Evolutionary conservation across 495 filamentous ascomycete genomes (phyloP).

Genomic region (Geoglossum glabrum): DNA sequence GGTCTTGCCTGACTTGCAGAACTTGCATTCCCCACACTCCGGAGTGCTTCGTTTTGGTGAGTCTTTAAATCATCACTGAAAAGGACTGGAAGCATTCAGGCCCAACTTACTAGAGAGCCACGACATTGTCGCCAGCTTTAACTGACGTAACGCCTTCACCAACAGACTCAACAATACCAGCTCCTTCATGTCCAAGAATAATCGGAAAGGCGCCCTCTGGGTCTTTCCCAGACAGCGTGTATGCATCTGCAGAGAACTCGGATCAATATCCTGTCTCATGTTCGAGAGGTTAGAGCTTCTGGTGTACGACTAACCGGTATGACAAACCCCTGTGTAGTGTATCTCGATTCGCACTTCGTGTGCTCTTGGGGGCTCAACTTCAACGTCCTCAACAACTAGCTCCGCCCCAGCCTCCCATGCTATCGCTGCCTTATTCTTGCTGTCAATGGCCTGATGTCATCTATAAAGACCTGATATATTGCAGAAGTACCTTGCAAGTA

Average conservation of each 20-base stretch:
- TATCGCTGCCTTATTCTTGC: constrained; percentile 50
- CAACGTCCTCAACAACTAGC: constrained; percentile 73
- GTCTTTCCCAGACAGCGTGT: constrained; percentile 94
- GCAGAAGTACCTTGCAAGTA: constrained; percentile 42
- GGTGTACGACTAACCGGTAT: constrained; percentile 47
- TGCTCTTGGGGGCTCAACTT: constrained; percentile 79
- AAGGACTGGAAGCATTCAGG: not conserved
- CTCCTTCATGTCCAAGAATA: constrained; percentile 89
- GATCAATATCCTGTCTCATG: not conserved
- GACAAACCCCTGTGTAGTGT: constrained; percentile 92
- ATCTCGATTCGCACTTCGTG: constrained; percentile 95
- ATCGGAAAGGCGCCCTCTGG: constrained; percentile 96
- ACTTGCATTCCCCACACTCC: constrained; percentile 95
- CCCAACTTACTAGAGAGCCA: constrained; percentile 71
- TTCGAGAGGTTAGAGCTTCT: not conserved
- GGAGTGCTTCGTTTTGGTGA: constrained; percentile 44
- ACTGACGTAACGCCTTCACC: constrained; percentile 90
- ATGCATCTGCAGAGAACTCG: constrained; percentile 47
- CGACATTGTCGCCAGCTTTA: constrained; percentile 78
- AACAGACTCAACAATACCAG: constrained; percentile 89
- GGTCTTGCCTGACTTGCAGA: constrained; percentile 98
- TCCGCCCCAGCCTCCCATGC: constrained; percentile 91
- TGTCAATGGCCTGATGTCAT: not conserved
- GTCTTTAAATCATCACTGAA: not conserved
- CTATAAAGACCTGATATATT: not conserved